Conservation (phyloP, 495 filamentous ascomycete species). For the Cercophora sp. region DNA sequence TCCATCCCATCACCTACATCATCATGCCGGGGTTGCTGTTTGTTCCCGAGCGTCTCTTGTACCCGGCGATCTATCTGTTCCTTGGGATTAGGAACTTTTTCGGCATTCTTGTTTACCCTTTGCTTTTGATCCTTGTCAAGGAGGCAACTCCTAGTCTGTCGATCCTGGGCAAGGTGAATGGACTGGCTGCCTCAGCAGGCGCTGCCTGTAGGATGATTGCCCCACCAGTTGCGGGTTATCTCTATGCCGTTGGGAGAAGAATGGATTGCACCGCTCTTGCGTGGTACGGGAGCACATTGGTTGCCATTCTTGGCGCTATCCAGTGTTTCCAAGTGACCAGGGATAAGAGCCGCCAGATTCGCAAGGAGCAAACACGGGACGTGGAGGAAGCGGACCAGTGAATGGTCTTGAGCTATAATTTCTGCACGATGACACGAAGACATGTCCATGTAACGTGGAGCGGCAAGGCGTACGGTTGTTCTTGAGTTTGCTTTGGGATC, state of each 20-base stretch:
- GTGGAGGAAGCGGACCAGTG: too few species aligned
- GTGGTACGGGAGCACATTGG: conserved; percentile 72
- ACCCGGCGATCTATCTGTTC: conserved; percentile 68
- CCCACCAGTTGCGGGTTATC: conserved; percentile 68
- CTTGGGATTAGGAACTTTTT: conserved; percentile 69
- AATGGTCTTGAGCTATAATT: too few species aligned
- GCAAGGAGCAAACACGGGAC: too few species aligned
- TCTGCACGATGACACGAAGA: too few species aligned
- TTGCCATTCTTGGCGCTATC: conserved; percentile 63
- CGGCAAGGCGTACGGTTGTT: too few species aligned
- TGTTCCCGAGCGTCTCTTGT: conserved; percentile 55
- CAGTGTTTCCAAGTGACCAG: conserved; percentile 65
- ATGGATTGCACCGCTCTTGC: conserved; percentile 69
- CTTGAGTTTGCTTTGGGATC: too few species aligned
- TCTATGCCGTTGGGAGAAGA: conserved; percentile 65
- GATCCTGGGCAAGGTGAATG: conserved; percentile 74
- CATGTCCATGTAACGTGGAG: too few species aligned
- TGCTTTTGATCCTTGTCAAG: conserved; percentile 79
- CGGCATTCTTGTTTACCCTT: conserved; percentile 71
- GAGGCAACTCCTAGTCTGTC: conserved; percentile 67
- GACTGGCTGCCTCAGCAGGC: conserved; percentile 72
- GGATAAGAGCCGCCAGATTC: conserved; percentile 19
- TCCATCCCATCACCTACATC: conserved; percentile 74
- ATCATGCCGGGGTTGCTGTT: conserved; percentile 67
- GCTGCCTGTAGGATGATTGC: conserved; percentile 73